Conservation (phyloP, 306 rosid genomes). For the Prunus campanulata region DNA sequence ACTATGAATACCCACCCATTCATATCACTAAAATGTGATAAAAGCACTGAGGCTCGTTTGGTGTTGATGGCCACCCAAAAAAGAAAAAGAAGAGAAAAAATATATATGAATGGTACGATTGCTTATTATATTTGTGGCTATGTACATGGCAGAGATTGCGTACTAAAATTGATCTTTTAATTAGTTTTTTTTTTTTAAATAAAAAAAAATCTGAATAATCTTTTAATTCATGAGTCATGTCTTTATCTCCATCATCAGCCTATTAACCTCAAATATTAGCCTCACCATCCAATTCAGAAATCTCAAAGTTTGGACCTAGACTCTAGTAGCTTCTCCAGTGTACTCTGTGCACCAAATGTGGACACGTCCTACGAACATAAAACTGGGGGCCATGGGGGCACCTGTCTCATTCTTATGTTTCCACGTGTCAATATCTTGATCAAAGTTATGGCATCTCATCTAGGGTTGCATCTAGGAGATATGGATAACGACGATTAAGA, state of each 20-base stretch:
- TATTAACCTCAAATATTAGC: neutral
- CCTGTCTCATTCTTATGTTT: neutral
- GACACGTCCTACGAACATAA: neutral
- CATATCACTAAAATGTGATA: neutral
- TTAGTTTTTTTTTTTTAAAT: neutral
- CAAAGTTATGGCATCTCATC: neutral
- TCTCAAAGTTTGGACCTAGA: neutral
- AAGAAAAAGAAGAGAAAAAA: no score
- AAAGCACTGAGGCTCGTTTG: neutral
- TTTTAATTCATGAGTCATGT: neutral
- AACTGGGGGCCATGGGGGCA: neutral
- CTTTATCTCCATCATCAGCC: neutral
- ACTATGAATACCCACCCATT: neutral
- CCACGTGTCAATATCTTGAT: neutral
- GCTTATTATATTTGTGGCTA: neutral
- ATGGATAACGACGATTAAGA: constrained; percentile 9
- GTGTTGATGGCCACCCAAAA: neutral
- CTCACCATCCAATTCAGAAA: neutral
- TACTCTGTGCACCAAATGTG: constrained; percentile 2
- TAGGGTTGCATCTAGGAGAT: neutral
- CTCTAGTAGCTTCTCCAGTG: neutral
- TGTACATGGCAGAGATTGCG: neutral
- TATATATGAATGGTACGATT: neutral
- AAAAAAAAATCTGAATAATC: neutral
- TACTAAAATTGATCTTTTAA: neutral